Percentiles rank a stretch among this genome's conserved stretches.
Conservation (phyloP, 805 yeast genomes). For the Candida pseudoglaebosa region DNA sequence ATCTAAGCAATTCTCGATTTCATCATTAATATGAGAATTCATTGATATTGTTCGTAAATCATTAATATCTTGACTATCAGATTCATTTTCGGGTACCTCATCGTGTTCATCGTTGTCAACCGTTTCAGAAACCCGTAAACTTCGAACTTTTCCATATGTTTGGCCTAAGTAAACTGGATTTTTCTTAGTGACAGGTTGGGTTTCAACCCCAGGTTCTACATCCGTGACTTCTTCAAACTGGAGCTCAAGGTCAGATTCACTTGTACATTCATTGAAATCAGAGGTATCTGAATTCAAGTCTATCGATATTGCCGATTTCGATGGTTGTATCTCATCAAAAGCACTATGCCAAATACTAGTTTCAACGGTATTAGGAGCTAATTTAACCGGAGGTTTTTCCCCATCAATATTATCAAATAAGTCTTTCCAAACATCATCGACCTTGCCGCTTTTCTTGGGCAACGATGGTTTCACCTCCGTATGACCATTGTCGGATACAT, state of each 20-base stretch:
- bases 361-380: neutral
- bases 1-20: neutral
- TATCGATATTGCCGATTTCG: neutral
- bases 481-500: neutral
- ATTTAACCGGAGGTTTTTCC: neutral
- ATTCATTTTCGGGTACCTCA: constrained; percentile 6
- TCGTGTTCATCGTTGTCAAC: constrained; percentile 1
- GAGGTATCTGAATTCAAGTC: neutral
- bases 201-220: neutral
- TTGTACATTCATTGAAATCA: neutral
- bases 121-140: constrained; percentile 10
- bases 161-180: neutral
- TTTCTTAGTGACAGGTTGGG: neutral
- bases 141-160: constrained; percentile 16
- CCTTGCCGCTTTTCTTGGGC: neutral
- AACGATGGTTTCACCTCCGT: neutral
- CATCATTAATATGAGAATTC: constrained; percentile 1
- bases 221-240: neutral
- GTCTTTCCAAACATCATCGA: constrained; percentile 12
- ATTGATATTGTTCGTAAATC: constrained; percentile 15
- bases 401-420: constrained; percentile 14
- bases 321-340: neutral
- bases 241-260: neutral
- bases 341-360: neutral
- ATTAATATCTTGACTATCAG: constrained; percentile 10